Base-by-base conservation (phyloP, 768 basidiomycete genomes). In the Rhodotorula babjevae region DNA sequence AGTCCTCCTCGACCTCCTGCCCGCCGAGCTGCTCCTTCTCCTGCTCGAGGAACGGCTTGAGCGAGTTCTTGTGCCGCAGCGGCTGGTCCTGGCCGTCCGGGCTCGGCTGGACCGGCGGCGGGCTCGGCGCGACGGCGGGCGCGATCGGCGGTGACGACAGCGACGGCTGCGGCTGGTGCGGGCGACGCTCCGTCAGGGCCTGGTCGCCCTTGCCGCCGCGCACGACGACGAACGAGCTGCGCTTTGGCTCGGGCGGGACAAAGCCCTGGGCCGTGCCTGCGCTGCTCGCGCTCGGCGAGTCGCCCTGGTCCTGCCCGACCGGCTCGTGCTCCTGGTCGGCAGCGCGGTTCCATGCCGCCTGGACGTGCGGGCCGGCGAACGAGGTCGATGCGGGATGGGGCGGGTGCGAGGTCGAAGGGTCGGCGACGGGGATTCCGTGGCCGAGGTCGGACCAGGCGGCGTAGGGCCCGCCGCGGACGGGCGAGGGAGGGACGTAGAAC, bases 11-110 rank as follows among this genome's bases (percentile, higher is more conserved):
- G 42, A 66, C 53, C 0, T 53, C 66, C 25, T 25, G 3, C 11
- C 61, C 69, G 5, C 73, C 63, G 4, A 49, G 58, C 62, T 64
- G 57, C 56, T 60, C 61, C 12, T 29, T 5, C 57, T 75, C 74
- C 49, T 71, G 70, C 58, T 75, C 74, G 31, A 75, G 36, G 65
- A 75, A 75, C 23, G 74, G 74, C 61, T 72, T 72, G 57, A 75
- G 58, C 29, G 61, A 64, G 71, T 75, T 75, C 61, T 68, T 68
- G 58, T 75, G 70, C 53, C 68, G 52, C 19, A 72, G 59, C 19
- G 58, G 49, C 40, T 42, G 59, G 10, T 53, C 50, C 19, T 59
- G 33, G 10, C 19, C 36, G 21, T 4, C 63, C 7, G 18, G 52
- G 15, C 4, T 12, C 9, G 15, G 18, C 31, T 33, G 36, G 6